These are phyloP conservation scores for Microcyclospora tardicrescens DNA, from an alignment of 2,329 filamentous ascomycete genomes.

Conservation along the genomic window DNA sequence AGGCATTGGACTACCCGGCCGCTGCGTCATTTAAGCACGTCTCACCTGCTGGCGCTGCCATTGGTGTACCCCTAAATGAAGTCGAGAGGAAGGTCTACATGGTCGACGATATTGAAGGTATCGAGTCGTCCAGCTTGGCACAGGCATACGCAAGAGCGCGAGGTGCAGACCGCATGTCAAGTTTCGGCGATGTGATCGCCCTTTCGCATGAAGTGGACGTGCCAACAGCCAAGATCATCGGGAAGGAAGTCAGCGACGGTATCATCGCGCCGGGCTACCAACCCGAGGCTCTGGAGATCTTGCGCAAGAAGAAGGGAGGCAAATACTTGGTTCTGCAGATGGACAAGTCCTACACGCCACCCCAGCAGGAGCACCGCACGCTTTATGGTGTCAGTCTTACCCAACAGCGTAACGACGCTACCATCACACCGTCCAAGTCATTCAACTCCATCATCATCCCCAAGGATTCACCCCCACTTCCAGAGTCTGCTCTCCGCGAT, in stretches of 20 bases:
- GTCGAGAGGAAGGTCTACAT: conserved; percentile 97
- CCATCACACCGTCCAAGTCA: conserved; percentile 65
- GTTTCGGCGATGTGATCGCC: conserved; percentile 92
- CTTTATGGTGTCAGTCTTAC: conserved; percentile 81
- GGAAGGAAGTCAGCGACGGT: conserved; percentile 92
- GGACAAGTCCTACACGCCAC: conserved; percentile 73
- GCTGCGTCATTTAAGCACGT: conserved; percentile 99
- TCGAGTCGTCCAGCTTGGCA: conserved; percentile 74
- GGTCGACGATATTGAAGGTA: conserved; percentile 84
- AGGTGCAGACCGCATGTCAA: conserved; percentile 96
- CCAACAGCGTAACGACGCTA: conserved; percentile 86
- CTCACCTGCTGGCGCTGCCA: conserved; percentile 88
- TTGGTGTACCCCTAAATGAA: conserved; percentile 72
- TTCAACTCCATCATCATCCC: conserved; percentile 80
- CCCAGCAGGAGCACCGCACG: conserved; percentile 61
- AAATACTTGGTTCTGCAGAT: conserved; percentile 95
- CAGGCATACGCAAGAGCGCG: conserved; percentile 93
- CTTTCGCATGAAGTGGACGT: conserved; percentile 84
- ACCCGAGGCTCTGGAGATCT: conserved; percentile 72
- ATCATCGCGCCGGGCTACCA: conserved; percentile 85
- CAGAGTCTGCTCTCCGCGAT: conserved; percentile 74
- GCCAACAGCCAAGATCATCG: conserved; percentile 92
- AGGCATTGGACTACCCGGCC: conserved; percentile 73
- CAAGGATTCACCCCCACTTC: conserved; percentile 59
- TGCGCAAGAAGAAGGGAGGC: conserved; percentile 96